A percentile compares a stretch with the other conserved stretches of the same genome.
Evolutionary conservation across 768 basidiomycete species (phyloP).

Genomic region (Gloeophyllum trabeum): DNA sequence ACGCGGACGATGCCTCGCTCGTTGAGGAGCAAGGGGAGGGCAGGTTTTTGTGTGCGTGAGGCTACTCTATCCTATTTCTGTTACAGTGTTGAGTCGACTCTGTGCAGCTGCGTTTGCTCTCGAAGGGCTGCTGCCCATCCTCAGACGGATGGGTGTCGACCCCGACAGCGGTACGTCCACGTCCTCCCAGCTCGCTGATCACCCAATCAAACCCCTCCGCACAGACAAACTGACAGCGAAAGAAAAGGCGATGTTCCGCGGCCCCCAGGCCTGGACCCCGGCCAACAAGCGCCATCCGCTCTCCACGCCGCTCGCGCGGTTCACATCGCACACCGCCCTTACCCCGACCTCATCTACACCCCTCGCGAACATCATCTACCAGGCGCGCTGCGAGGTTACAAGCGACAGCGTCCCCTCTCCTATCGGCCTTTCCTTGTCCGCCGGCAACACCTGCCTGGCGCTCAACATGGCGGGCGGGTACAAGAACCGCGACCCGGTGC

Average conservation of each 20-base stretch:
- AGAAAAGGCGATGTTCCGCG: background rate
- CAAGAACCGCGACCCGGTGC: constrained; percentile 21
- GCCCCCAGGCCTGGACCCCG: constrained; percentile 13
- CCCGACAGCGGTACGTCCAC: too few relatives aligned
- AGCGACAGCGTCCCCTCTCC: constrained; percentile 11
- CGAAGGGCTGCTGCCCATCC: too few relatives aligned
- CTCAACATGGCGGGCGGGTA: constrained; percentile 17
- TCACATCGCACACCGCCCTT: constrained; percentile 13
- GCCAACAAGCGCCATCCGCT: constrained; percentile 15
- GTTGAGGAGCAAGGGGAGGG: constrained; percentile 7
- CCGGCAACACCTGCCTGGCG: constrained; percentile 15
- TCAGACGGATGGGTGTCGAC: too few relatives aligned
- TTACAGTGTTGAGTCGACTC: too few relatives aligned
- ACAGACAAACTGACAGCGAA: background rate
- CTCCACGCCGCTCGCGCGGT: constrained; percentile 24
- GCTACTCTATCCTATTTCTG: too few relatives aligned
- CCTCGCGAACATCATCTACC: constrained; percentile 17
- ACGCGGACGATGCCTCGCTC: constrained; percentile 6
- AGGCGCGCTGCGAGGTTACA: constrained; percentile 24
- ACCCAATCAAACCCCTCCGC: too few relatives aligned
- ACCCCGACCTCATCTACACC: constrained; percentile 10
- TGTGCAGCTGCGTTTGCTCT: too few relatives aligned
- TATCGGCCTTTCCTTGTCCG: constrained; percentile 11
- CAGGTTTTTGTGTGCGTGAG: constrained; percentile 1
- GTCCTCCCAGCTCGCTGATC: too few relatives aligned